These are phyloP conservation scores for Balansia obtecta DNA, from an alignment of 2,329 filamentous ascomycete species.

Conservation along the genomic window DNA sequence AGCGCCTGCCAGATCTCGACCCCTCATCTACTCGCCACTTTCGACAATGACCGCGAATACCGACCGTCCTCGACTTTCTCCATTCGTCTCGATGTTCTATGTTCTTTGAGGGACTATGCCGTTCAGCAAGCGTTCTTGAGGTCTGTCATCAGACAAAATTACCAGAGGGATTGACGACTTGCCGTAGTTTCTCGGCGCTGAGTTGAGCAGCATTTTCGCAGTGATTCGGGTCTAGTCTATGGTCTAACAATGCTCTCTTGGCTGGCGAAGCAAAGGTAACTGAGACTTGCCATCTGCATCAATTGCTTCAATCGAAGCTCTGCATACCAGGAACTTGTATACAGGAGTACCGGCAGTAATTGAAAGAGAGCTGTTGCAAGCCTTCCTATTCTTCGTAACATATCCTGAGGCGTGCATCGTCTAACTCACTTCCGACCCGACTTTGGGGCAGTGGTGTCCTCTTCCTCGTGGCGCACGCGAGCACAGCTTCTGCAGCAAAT, in stretches of 20 bases:
- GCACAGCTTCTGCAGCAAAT: no score
- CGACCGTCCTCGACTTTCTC: not conserved
- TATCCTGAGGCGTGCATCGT: not conserved
- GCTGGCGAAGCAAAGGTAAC: not conserved
- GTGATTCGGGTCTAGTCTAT: not conserved
- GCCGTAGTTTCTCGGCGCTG: not conserved
- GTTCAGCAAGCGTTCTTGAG: no score
- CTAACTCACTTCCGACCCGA: no score
- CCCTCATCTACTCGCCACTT: not conserved
- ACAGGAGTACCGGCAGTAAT: not conserved
- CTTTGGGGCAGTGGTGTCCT: no score
- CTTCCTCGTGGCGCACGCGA: no score
- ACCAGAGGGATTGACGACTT: not conserved
- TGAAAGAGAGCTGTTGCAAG: not conserved
- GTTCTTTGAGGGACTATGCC: not conserved
- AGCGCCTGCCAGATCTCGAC: not conserved
- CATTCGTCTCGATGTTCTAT: not conserved
- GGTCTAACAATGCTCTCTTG: not conserved
- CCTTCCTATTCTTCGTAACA: not conserved
- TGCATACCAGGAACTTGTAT: not conserved
- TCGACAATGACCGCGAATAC: not conserved
- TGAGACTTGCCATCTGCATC: not conserved
- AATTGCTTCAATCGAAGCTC: not conserved
- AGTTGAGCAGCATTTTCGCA: not conserved
- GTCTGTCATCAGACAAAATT: not conserved